Base-by-base conservation (phyloP, 805 yeast genomes). In the Wickerhamia fluorescens region DNA sequence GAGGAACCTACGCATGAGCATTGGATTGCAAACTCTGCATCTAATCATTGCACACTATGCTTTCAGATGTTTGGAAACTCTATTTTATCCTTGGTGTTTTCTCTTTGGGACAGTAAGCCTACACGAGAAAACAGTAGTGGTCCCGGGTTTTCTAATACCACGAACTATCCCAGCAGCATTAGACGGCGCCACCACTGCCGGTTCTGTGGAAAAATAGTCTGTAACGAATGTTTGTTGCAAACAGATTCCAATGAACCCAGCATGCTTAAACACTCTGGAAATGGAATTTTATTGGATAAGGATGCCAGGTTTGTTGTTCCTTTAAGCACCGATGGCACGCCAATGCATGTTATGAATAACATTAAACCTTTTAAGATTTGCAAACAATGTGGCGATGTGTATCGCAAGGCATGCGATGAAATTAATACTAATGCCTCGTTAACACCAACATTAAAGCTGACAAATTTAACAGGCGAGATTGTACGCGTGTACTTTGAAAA, bases 1-100 rank as follows among this genome's bases (percentile, higher is more conserved):
- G 36, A 16, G 20, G 75, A 69, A 38, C 76, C 77, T 10, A 65
- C 71, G 7, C 74, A 64, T 30, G 45, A 49, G 9, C 76, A 71
- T 45, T 73, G 78, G 78, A 62, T 62, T 36, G 66, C 71, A 13
- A 65, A 72, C 45, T 43, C 40, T 25, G 48, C 45, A 29, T 46
- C 65, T n/a, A 18, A 45, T 29, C 51, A 52, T 28, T 73, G 78
- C 47, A 49, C 57, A 59, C 53, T 52, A 33, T 62, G 69, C 35
- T 58, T 61, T 34, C 49, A 48, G 19, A 41, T 43, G 7, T 61
- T 62, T 35, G 51, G 57, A 22, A 42, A 40, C 24, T 47, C 36
- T 24, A 23, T 39, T 17, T 22, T 36, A 5, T 32, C 39, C 24
- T 17, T 36, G 6, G 27, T 39, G 14, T 26, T 24, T 24, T 28